Percentiles rank a stretch among this genome's conserved stretches.
These are phyloP conservation scores for Diaporthe vaccinii DNA, from an alignment of 2,329 filamentous ascomycete genomes.

Conservation along the genomic window DNA sequence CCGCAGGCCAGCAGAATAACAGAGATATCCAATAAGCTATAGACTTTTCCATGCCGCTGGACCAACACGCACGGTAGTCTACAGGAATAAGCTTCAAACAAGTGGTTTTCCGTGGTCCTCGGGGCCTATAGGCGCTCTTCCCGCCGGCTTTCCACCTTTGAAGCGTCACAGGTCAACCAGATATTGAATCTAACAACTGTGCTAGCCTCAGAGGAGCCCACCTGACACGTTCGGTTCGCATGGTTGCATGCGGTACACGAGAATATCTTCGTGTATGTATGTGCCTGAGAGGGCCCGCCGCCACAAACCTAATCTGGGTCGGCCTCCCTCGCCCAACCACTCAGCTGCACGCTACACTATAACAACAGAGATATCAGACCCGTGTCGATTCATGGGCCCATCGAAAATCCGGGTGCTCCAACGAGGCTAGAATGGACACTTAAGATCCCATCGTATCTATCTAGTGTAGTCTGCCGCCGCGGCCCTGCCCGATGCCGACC, in stretches of 20 bases:
- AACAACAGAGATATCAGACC: slow-evolving; percentile 5
- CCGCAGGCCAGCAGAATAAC: too few species aligned
- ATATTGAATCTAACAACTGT: too few species aligned
- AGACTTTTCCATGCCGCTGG: too few species aligned
- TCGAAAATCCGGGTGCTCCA: background rate
- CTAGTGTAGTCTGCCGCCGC: slow-evolving; percentile 22
- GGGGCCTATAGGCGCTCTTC: background rate
- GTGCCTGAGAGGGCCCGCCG: slow-evolving; percentile 16
- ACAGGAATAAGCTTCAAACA: background rate
- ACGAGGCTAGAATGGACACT: background rate
- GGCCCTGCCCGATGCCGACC: slow-evolving; percentile 23
- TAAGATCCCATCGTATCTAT: slow-evolving; percentile 20
- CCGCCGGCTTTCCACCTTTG: background rate
- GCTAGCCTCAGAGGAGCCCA: background rate
- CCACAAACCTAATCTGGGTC: slow-evolving; percentile 20
- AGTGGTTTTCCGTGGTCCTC: background rate
- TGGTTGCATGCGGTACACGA: background rate
- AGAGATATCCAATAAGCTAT: too few species aligned
- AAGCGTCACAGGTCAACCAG: background rate
- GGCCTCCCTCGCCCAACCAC: background rate
- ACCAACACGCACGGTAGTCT: background rate
- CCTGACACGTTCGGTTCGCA: background rate
- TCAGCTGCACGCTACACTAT: background rate
- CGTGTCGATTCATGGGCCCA: background rate
- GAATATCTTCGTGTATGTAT: background rate